These are phyloP conservation scores for Podaxis sp. DNA, from an alignment of 768 basidiomycete species.

Conservation along the genomic window DNA sequence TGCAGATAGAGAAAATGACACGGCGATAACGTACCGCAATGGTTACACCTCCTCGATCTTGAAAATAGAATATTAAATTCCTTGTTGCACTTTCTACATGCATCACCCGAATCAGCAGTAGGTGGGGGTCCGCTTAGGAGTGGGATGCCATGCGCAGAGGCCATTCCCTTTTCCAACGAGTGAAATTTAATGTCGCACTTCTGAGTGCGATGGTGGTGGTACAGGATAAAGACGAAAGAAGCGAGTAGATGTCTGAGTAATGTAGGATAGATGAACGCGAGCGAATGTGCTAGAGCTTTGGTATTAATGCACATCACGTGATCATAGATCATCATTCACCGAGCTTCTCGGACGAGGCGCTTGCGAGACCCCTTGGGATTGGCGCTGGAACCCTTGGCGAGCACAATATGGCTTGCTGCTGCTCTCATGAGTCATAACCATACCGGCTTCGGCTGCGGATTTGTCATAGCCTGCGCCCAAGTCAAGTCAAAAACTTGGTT, in stretches of 20 bases:
- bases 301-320: neutral
- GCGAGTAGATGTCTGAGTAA: neutral
- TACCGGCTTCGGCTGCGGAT: no score
- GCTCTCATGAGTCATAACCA: no score
- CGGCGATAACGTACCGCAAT: constrained; percentile 57
- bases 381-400: neutral
- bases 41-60: constrained; percentile 66
- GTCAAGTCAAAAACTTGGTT: no score
- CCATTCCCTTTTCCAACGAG: constrained; percentile 7
- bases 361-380: neutral
- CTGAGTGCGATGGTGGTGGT: neutral
- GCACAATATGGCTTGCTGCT: no score
- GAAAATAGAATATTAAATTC: constrained; percentile 71
- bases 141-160: constrained; percentile 51
- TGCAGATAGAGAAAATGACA: neutral
- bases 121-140: constrained; percentile 70
- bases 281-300: constrained; percentile 14
- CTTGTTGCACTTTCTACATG: constrained; percentile 71
- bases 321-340: neutral
- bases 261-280: neutral
- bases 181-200: neutral
- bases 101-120: constrained; percentile 27
- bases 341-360: neutral
- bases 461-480: no score
- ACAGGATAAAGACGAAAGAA: neutral